phyloP scores from a whole-genome alignment of 192 early-diverging fungal genomes.

The Globomyces pollinis-pini region DNA sequence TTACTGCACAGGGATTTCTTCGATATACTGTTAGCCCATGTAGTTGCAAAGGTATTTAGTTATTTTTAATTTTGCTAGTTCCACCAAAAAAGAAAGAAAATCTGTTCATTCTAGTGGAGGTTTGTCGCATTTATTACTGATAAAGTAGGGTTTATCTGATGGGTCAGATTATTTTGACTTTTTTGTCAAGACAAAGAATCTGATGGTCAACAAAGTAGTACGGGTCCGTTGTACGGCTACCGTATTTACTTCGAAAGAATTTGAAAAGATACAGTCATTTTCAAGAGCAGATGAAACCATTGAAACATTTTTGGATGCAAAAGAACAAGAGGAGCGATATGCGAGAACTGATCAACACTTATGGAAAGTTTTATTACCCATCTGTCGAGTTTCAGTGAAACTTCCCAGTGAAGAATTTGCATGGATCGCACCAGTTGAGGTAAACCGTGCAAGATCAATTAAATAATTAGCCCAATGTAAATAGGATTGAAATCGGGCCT shows the following conservation, averaged over 20 bases:
- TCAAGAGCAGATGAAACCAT: slow-evolving; percentile 34
- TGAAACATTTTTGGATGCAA: slow-evolving; percentile 25
- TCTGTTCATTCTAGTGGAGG: slow-evolving; percentile 34
- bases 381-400: slow-evolving; percentile 24
- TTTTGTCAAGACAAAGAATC: slow-evolving; percentile 33
- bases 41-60: neutral
- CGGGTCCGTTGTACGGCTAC: slow-evolving; percentile 32
- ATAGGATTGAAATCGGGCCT: slow-evolving; percentile 26
- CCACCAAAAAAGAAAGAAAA: slow-evolving; percentile 38
- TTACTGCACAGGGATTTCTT: slow-evolving; percentile 3
- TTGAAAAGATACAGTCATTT: slow-evolving; percentile 32
- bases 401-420: slow-evolving; percentile 34
- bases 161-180: slow-evolving; percentile 35
- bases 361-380: slow-evolving; percentile 46
- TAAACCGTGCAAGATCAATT: too few species aligned
- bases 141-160: slow-evolving; percentile 23
- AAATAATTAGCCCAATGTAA: slow-evolving; percentile 32
- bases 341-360: slow-evolving; percentile 33
- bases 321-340: slow-evolving; percentile 24
- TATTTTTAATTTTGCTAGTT: slow-evolving; percentile 24
- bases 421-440: slow-evolving; percentile 28
- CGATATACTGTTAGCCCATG: neutral
- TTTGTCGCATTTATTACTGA: slow-evolving; percentile 5
- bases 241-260: slow-evolving; percentile 20
- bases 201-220: slow-evolving; percentile 31